Evolutionary conservation across 2,329 filamentous ascomycete genomes (phyloP), one percentile per base, ranked within the genome.

Genomic region (Penicillium sp.): DNA sequence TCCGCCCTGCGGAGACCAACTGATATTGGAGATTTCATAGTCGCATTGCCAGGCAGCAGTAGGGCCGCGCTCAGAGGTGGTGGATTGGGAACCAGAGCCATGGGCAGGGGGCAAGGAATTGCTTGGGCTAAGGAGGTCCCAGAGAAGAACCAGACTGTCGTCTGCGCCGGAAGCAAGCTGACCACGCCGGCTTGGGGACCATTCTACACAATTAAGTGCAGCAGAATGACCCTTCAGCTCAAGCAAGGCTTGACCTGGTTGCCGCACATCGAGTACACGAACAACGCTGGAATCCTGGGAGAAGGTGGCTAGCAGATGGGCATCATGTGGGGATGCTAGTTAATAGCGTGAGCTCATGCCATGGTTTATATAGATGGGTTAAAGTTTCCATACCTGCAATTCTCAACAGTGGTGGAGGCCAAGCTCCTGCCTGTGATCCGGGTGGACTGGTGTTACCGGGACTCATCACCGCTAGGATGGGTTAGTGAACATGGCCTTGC

Each of bases 301-400:
- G 74, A 99, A 98, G 0, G 95, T 99, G n/a, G 93, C 93, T 35
- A 99, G 85, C 33, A 99, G 86, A 72, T 99, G 93, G 7, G 91
- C 90, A 74, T 99, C 95, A 69, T 98, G 93, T 1, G 95, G 95
- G 1, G 93, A 98, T 13, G 93, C 95, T 81, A 47, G 3, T 35
- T 42, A 7, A 42, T 24, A 54, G 55, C 31, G 57, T 66, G 13
- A 67, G 59, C 37, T 49, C 42, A 33, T 14, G 49, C 5, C 42
- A 11, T 11, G 2, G 11, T 35, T 19, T 27, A 24, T 24, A 19
- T 35, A 13, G 16, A 26, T 19, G 19, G 22, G 13, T 7, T 31
- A n/a, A 3, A 22, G 2, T 6, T 13, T 11, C 55, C 72, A 60
- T 74, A 78, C 76, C 76, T 53, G 76, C 74, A 57, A 78, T 76